Evolutionary conservation across 2,329 filamentous ascomycete genomes (phyloP).

Genomic region (Zymoseptoria passerinii): DNA sequence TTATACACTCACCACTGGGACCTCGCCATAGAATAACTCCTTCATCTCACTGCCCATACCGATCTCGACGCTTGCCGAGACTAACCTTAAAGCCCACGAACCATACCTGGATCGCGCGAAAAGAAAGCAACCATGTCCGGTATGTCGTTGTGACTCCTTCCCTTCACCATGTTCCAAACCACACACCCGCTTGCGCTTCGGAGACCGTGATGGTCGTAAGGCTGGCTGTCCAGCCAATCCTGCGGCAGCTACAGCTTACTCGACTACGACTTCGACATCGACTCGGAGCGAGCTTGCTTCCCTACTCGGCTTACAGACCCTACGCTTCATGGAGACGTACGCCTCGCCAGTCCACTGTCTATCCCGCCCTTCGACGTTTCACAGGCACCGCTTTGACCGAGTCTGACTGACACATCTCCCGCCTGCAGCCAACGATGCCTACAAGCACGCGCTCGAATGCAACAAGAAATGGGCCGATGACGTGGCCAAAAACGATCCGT

Average conservation of each 20-base stretch:
- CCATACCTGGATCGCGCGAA: background rate
- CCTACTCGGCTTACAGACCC: background rate
- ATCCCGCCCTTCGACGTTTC: background rate
- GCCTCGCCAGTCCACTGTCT: background rate
- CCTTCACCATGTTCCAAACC: background rate
- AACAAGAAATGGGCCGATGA: constrained; percentile 65
- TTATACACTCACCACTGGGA: background rate
- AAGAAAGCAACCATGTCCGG: background rate
- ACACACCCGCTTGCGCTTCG: background rate
- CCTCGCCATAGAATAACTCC: background rate
- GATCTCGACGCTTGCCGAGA: background rate
- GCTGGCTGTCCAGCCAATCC: background rate
- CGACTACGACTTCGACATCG: background rate
- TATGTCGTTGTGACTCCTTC: background rate
- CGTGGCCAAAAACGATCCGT: constrained; percentile 56
- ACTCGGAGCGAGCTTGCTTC: background rate
- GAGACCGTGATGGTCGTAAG: background rate
- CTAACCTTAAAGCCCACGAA: background rate
- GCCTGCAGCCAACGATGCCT: constrained; percentile 17
- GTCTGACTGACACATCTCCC: background rate
- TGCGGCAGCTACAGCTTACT: background rate
- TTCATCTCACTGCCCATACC: background rate
- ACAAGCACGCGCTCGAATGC: constrained; percentile 49
- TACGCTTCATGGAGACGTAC: background rate
- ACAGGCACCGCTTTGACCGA: background rate